phyloP scores from a whole-genome alignment of 768 basidiomycete genomes.

The Phaffia australis region DNA sequence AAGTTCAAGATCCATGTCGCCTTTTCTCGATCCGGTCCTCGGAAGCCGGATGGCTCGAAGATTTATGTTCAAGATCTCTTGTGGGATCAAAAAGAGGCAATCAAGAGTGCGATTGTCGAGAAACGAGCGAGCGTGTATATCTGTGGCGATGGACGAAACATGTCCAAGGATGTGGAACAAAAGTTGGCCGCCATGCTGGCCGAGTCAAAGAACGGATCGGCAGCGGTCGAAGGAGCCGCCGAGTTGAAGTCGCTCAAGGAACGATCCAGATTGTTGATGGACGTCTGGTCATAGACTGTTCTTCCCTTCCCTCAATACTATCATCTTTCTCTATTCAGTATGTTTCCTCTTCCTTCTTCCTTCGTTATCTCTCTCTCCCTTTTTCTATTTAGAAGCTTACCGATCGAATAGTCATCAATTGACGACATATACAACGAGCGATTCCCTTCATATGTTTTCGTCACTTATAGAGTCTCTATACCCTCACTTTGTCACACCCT shows the following conservation, averaged over 20 bases:
- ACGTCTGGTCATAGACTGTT: conserved; percentile 20
- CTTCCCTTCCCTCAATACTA: not conserved
- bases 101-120: conserved; percentile 79
- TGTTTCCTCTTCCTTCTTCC: too few species aligned
- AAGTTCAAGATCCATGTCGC: conserved; percentile 83
- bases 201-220: conserved; percentile 83
- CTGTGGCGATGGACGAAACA: conserved; percentile 86
- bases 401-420: too few species aligned
- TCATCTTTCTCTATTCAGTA: conserved; percentile 1
- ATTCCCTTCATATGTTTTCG: too few species aligned
- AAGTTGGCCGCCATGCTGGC: conserved; percentile 61
- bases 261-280: conserved; percentile 28
- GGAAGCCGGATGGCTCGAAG: conserved; percentile 78
- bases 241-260: conserved; percentile 95
- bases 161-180: conserved; percentile 93
- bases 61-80: conserved; percentile 98
- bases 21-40: conserved; percentile 55
- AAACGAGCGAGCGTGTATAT: conserved; percentile 97
- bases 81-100: conserved; percentile 69
- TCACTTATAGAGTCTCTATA: too few species aligned
- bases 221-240: conserved; percentile 74
- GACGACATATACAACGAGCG: too few species aligned
- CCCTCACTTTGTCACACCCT: too few species aligned
- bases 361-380: too few species aligned
- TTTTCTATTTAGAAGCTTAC: too few species aligned